phyloP scores from a whole-genome alignment of 345 rosid species.

The Cardiospermum halicacabum region DNA sequence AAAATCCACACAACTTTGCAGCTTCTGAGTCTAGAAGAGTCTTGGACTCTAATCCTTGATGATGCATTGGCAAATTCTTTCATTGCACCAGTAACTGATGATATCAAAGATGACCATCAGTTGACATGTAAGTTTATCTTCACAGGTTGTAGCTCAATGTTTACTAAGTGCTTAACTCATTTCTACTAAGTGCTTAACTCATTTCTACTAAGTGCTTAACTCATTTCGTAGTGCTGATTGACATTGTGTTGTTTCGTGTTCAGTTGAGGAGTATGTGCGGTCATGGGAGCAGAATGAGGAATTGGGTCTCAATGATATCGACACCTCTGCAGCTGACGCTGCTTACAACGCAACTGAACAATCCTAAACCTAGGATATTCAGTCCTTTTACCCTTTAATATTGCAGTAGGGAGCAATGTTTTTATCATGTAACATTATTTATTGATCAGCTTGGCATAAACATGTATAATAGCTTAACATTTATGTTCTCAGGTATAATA shows the following conservation, averaged over 20 bases:
- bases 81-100: slow-evolving; percentile 70
- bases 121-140: slow-evolving; percentile 57
- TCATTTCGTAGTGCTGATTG: no score
- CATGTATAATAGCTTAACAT: not conserved
- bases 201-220: not conserved
- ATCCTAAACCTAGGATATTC: not conserved
- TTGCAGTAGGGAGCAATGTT: not conserved
- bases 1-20: slow-evolving; percentile 17
- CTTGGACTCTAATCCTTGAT: slow-evolving; percentile 77
- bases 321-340: slow-evolving; percentile 80
- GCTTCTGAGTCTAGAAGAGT: slow-evolving; percentile 64
- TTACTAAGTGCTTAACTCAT: not conserved
- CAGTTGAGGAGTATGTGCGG: slow-evolving; percentile 85
- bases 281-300: slow-evolving; percentile 97
- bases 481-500: no score
- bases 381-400: not conserved
- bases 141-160: no score
- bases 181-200: not conserved
- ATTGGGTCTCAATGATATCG: slow-evolving; percentile 82
- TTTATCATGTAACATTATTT: not conserved
- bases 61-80: slow-evolving; percentile 95
- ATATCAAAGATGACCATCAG: slow-evolving; percentile 83
- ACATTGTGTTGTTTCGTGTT: not conserved
- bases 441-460: not conserved
- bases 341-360: slow-evolving; percentile 38